Evolutionary conservation across 2,329 filamentous ascomycete species (phyloP), one percentile per base, ranked within the genome.

Genomic region (Diaporthe sp.): DNA sequence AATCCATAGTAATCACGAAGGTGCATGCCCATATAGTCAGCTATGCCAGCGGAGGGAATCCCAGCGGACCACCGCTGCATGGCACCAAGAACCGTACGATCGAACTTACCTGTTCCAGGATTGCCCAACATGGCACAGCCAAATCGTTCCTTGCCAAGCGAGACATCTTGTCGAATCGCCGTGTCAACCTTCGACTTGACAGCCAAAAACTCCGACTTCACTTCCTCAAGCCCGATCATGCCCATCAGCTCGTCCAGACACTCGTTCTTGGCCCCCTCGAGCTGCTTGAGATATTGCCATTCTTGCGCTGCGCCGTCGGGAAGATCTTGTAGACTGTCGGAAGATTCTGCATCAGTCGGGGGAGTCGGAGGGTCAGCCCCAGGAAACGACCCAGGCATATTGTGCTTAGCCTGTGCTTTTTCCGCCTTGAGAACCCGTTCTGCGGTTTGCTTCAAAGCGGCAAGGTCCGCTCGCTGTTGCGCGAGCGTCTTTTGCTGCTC

Each of bases 151-250:
- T 85, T 83, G 0, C 83, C 84, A 0, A 94, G 80, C 1, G 90
- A 86, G 0, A 90, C 82, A 0, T 84, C 84, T 80, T 95, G 94
- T 0, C 91, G 86, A 0, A 91, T 79, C 0, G 86, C 82, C 0
- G 87, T 90, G 53, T 95, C 93, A 0, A 95, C 87, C 58, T 87
- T 90, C 0, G 85, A 83, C 78, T 95, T 95, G 80, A 94, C 90
- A 0, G 80, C 79, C 0, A 96, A 82, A 34, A 95, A 90, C 17
- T 90, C 81, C 2, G 86, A 79, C 77, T 96, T 96, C 55, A 95
- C 92, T 0, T 88, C 84, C 78, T 95, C 93, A 0, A 96, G 85
- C 0, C 94, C 94, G 58, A 93, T 91, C 90, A 95, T 92, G 0
- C 81, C 82, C 91, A 95, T 95, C 12, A 96, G 79, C 0, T 85